Base-by-base conservation (phyloP, 257 asterid species). In the Hygrophila difformis region DNA sequence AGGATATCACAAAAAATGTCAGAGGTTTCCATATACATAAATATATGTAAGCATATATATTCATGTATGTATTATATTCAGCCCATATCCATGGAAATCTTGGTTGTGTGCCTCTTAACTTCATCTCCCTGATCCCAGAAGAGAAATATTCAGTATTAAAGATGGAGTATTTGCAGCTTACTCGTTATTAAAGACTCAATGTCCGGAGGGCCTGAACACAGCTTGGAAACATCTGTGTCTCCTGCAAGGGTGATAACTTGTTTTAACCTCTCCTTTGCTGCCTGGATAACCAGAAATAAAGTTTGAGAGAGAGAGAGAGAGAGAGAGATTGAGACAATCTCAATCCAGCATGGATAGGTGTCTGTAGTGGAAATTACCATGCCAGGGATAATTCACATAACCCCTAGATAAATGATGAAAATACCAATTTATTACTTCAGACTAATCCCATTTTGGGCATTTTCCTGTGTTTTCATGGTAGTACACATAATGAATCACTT, bases 241-340 rank as follows among this genome's bases (percentile, higher is more conserved):
- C 88, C 97, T 8, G 83, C 89, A 54, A 58, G 68, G 57, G 78
- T 76, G 62, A 86, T 74, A 51, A 83, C 83, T 68, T 78, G 81
- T 60, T 69, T 86, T 66, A 86, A 64, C 66, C 84, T 79, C 60
- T 75, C 97, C 68, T 80, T 82, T 18, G 84, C 79, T 56, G 61
- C 92, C 99, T 91, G 72, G 45, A 62, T 53, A 60, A 49, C 57
- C 49, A 68, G 44, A 36, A 57, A 57, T 46, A 36, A n/a, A n/a
- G n/a, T 48, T 57, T 56, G 50, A 37, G 45, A 50, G 39, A 24
- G 47, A 41, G 49, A 15, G 38, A 33, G n/a, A n/a, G n/a, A n/a
- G n/a, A 56, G 40, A 21, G 51, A 44, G 43, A 14, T 44, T 44
- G 43, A 33, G 29, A 39, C 44, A 18, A 51, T 45, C 39, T 53